Percentiles rank a stretch among this genome's conserved stretches.
Conservation (phyloP, 768 basidiomycete species). For the Russula ochroleuca region DNA sequence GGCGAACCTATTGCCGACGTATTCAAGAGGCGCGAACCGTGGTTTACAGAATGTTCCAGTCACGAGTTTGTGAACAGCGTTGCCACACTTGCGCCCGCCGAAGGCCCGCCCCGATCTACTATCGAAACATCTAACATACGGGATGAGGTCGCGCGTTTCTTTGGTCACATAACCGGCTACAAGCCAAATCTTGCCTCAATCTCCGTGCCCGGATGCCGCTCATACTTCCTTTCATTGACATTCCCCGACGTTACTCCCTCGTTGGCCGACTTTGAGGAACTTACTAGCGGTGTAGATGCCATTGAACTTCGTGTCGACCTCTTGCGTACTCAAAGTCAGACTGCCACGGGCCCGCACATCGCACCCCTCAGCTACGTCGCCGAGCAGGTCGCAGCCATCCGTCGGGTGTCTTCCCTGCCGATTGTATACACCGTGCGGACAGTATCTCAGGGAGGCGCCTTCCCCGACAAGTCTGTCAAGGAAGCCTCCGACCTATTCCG, state of each 20-base stretch:
- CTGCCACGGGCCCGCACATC: conserved; percentile 48
- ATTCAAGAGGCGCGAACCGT: conserved; percentile 75
- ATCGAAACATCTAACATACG: conserved; percentile 38
- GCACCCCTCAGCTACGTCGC: conserved; percentile 71
- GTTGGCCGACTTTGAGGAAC: conserved; percentile 60
- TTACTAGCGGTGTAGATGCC: conserved; percentile 84
- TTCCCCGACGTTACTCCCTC: conserved; percentile 82
- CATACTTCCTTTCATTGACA: conserved; percentile 90
- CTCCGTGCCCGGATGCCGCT: conserved; percentile 51
- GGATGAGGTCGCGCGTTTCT: conserved; percentile 77
- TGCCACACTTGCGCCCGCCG: conserved; percentile 30
- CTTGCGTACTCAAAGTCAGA: conserved; percentile 51
- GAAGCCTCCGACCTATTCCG: conserved; percentile 72
- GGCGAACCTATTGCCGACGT: conserved; percentile 85
- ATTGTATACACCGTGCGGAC: conserved; percentile 92
- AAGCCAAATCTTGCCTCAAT: conserved; percentile 60
- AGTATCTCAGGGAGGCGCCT: conserved; percentile 82
- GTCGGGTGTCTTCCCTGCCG: conserved; percentile 73
- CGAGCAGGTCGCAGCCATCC: conserved; percentile 72
- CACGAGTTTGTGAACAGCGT: conserved; percentile 82
- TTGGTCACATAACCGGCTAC: conserved; percentile 77
- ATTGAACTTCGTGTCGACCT: conserved; percentile 94
- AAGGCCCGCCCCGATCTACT: conserved; percentile 19
- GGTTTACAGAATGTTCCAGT: conserved; percentile 78
- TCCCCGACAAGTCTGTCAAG: conserved; percentile 71